Conservation (phyloP, 1,139 yeast species). For the Wickerhamomyces sp. region DNA sequence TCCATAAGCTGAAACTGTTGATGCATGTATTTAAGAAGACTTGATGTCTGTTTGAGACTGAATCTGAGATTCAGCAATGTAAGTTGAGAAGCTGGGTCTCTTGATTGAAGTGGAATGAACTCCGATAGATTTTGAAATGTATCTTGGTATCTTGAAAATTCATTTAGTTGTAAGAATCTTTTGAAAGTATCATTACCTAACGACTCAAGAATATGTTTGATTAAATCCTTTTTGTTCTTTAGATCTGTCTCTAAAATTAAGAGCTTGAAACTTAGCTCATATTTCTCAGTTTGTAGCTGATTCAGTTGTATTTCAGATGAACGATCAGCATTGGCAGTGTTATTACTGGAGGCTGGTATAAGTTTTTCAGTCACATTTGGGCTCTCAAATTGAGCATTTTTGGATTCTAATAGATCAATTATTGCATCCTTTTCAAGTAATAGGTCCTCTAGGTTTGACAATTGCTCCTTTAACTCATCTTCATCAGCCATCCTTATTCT, state of each 20-base stretch:
- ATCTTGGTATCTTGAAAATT: background rate
- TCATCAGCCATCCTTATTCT: constrained; percentile 52
- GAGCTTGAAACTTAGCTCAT: background rate
- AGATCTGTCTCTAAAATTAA: constrained; percentile 1
- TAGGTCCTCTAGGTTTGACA: constrained; percentile 33
- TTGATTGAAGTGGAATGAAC: too few relatives aligned
- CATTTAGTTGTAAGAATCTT: background rate
- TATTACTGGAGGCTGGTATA: too few relatives aligned
- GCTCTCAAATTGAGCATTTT: background rate
- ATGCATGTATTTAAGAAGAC: too few relatives aligned
- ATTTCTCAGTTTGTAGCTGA: constrained; percentile 1
- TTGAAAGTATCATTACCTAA: background rate
- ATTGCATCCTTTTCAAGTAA: constrained; percentile 26
- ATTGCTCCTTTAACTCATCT: constrained; percentile 43
- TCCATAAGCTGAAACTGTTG: too few relatives aligned
- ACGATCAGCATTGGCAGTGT: background rate
- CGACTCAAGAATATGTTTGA: background rate
- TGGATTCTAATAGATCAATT: background rate
- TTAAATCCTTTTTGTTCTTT: background rate
- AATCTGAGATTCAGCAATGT: too few relatives aligned
- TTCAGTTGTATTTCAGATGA: background rate
- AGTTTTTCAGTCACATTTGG: background rate
- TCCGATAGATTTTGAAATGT: background rate
- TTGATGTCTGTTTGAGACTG: too few relatives aligned
- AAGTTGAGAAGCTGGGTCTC: too few relatives aligned